A percentile compares a stretch with the other conserved stretches of the same genome.
These are phyloP conservation scores for Heterobasidion occidentale DNA, from an alignment of 1,284 basidiomycete genomes.

Conservation along the genomic window DNA sequence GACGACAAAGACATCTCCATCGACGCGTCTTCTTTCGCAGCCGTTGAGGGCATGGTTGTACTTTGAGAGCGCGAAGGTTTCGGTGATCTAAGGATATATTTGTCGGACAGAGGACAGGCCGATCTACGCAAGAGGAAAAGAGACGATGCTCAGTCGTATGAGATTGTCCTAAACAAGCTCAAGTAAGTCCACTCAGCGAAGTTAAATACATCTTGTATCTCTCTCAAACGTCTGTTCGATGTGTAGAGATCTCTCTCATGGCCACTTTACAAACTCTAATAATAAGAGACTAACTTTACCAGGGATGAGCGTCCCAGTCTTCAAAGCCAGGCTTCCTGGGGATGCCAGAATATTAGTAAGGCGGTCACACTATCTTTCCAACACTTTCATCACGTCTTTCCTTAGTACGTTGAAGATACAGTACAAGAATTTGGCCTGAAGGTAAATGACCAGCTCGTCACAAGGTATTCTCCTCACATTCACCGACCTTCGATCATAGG, in stretches of 20 bases:
- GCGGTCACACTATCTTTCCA: background rate
- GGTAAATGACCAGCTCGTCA: background rate
- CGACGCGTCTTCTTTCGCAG: too few relatives aligned
- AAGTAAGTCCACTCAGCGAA: constrained; percentile 22
- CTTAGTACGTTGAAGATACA: constrained; percentile 52
- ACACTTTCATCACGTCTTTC: background rate
- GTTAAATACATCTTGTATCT: too few relatives aligned
- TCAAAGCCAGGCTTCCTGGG: constrained; percentile 49
- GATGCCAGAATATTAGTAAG: constrained; percentile 46
- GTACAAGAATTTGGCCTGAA: constrained; percentile 12
- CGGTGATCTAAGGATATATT: too few relatives aligned
- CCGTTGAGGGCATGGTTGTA: too few relatives aligned
- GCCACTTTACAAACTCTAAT: constrained; percentile 51
- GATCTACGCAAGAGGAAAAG: constrained; percentile 29
- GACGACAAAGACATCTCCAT: too few relatives aligned
- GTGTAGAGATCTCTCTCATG: constrained; percentile 46
- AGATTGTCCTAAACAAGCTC: constrained; percentile 42
- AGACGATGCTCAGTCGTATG: constrained; percentile 28
- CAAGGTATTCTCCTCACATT: background rate
- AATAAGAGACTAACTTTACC: constrained; percentile 40
- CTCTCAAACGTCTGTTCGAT: too few relatives aligned
- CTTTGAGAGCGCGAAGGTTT: too few relatives aligned
- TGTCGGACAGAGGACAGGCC: constrained; percentile 23
- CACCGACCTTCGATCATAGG: background rate
- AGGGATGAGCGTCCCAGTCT: constrained; percentile 40